These are phyloP conservation scores for Globisporangium cylindrosporum DNA, from an alignment of 352 stramenopile species.

Conservation along the genomic window DNA sequence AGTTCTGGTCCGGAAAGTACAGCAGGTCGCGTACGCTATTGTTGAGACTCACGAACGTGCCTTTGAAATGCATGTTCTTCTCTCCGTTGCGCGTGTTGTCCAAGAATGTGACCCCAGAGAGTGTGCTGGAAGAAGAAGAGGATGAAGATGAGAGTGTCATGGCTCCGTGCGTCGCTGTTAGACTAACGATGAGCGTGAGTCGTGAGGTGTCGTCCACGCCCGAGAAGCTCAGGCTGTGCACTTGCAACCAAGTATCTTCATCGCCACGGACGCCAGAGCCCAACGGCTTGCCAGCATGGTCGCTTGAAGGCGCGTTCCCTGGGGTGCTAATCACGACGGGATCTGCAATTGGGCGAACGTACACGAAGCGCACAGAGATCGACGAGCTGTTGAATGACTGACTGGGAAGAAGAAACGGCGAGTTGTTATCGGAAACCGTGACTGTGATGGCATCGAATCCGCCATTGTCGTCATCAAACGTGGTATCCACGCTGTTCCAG, in stretches of 20 bases:
- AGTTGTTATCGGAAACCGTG: conserved; percentile 26
- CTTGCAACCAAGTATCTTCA: conserved; percentile 40
- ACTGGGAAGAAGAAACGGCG: not conserved
- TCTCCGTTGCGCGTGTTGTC: conserved; percentile 14
- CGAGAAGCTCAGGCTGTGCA: conserved; percentile 32
- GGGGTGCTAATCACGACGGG: conserved; percentile 26
- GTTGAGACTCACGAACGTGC: conserved; percentile 52
- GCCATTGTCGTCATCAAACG: conserved; percentile 13
- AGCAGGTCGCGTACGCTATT: conserved; percentile 26
- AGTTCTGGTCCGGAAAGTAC: conserved; percentile 42
- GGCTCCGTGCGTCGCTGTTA: conserved; percentile 7
- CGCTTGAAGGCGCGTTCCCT: conserved; percentile 28
- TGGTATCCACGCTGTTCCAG: conserved; percentile 64
- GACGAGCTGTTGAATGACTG: conserved; percentile 33
- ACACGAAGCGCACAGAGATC: conserved; percentile 30
- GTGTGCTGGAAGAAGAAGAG: not conserved
- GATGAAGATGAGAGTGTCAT: conserved; percentile 13
- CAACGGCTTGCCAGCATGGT: conserved; percentile 20
- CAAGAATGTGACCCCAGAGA: conserved; percentile 25
- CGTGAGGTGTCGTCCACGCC: conserved; percentile 44
- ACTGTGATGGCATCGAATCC: conserved; percentile 51
- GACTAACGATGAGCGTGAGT: conserved; percentile 21
- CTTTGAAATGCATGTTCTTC: conserved; percentile 23
- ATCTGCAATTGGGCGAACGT: conserved; percentile 31
- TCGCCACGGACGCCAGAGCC: conserved; percentile 35